Base-by-base conservation (phyloP, 371 early-diverging fungal species). In the Mortierella sp. region DNA sequence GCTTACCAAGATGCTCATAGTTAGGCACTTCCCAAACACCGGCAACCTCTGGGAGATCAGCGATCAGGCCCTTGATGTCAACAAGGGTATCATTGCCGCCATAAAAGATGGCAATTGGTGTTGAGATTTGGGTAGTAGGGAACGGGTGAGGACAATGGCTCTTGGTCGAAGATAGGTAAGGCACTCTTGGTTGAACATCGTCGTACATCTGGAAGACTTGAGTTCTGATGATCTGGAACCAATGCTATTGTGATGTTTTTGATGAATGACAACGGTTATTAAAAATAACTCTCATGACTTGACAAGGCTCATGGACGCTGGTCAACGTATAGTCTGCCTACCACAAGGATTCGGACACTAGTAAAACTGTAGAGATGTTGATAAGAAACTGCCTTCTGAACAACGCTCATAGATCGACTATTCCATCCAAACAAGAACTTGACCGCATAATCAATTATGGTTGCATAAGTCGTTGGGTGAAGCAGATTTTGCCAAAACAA, bases 161-260 rank as follows among this genome's bases (percentile, higher is more conserved):
- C 62, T 73, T 51, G 0, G 82, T 84, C 23, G 89, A 85, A 6
- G 79, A 77, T 7, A 77, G 66, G 29, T 90, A 88, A 15, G 92
- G 90, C 9, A 91, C 67, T 21, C 89, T 72, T 43, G 89, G 89
- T 18, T 91, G 90, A 44, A 91, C 75, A 52, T 98, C 98, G 72
- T 98, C 97, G 69, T 93, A 98, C 95, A 96, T 96, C 72, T 96
- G 96, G 62, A 98, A 94, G 21, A 86, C 81, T 3, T 92, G 91
- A 11, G 91, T 89, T n/a, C 95, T 84, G 56, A 97, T 96, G 70
- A 98, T 97, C 84, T 97, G 97, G 83, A 97, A 97, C 96, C 96
- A 94, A 68, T 95, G 95, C 85, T 89, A 61, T 5, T 58, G n/a
- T n/a, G n/a, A n/a, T n/a, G n/a, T n/a, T 48, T 21, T n/a, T n/a